phyloP scores from a whole-genome alignment of 345 rosid species.

The Cochlearia excelsa region DNA sequence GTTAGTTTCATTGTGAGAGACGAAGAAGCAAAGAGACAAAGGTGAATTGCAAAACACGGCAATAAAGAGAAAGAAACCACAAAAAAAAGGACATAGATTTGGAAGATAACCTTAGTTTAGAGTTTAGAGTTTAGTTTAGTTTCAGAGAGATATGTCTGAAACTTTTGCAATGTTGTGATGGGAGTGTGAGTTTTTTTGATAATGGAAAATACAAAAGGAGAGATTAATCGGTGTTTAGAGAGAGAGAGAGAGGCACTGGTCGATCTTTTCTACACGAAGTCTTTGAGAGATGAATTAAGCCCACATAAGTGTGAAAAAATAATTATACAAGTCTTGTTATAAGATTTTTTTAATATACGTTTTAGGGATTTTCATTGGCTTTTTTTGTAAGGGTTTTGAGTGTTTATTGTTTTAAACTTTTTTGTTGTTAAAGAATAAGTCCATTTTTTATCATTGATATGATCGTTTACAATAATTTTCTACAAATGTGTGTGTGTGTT shows the following conservation, averaged over 20 bases:
- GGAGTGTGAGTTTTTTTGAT: too few species aligned
- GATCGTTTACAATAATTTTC: too few species aligned
- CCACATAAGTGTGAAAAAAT: conserved; percentile 3
- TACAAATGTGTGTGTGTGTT: too few species aligned
- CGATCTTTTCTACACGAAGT: conserved; percentile 41
- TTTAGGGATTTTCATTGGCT: conserved; percentile 21
- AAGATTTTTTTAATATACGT: conserved; percentile 1
- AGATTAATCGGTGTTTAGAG: conserved; percentile 13
- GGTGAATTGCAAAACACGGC: conserved; percentile 41
- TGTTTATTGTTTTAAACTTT: conserved; percentile 22
- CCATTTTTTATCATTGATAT: too few species aligned
- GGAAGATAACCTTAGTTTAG: too few species aligned
- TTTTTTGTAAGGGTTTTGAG: conserved; percentile 10
- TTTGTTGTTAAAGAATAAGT: too few species aligned
- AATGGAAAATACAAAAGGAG: too few species aligned
- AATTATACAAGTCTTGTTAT: conserved; percentile 11
- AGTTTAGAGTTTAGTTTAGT: too few species aligned
- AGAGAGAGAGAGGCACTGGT: conserved; percentile 26
- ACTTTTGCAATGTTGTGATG: too few species aligned
- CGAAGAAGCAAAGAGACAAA: conserved; percentile 15
- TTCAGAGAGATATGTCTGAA: too few species aligned
- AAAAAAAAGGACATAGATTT: too few species aligned
- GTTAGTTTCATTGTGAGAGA: conserved; percentile 6
- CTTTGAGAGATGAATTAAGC: conserved; percentile 29
- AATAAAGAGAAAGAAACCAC: not conserved